phyloP scores from a whole-genome alignment of 805 yeast species.

The Maudiozyma saulgeensis region DNA sequence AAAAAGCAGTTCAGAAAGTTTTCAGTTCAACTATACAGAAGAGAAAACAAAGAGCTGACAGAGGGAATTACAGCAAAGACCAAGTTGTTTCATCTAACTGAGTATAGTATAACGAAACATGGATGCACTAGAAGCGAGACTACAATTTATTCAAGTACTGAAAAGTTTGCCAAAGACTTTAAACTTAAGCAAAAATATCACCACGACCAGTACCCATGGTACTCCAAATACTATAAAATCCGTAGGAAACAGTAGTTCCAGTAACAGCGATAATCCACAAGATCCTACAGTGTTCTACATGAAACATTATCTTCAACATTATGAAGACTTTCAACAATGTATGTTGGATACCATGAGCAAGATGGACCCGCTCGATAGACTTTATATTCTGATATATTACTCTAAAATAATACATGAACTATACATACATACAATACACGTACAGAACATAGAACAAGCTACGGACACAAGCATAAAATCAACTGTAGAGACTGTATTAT shows the following conservation, averaged over 20 bases:
- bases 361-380: slow-evolving; percentile 24
- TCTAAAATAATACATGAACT: slow-evolving; percentile 2
- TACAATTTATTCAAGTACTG: slow-evolving; percentile 62
- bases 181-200: background rate
- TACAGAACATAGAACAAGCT: no score
- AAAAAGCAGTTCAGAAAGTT: no score
- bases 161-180: slow-evolving; percentile 49
- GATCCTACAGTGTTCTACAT: slow-evolving; percentile 27
- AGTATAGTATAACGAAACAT: slow-evolving; percentile 27
- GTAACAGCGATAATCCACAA: slow-evolving; percentile 37
- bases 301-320: slow-evolving; percentile 20
- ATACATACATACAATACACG: slow-evolving; percentile 11
- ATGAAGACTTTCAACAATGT: slow-evolving; percentile 29
- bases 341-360: slow-evolving; percentile 23
- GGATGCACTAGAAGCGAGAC: slow-evolving; percentile 85
- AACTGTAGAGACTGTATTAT: background rate
- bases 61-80: no score
- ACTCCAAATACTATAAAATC: background rate
- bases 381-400: slow-evolving; percentile 20
- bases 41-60: no score
- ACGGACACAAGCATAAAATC: no score
- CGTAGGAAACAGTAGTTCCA: background rate
- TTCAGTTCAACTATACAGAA: no score
- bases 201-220: background rate
- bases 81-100: no score